Conservation (phyloP, 1,284 basidiomycete genomes). For the Heterobasidion annosum region DNA sequence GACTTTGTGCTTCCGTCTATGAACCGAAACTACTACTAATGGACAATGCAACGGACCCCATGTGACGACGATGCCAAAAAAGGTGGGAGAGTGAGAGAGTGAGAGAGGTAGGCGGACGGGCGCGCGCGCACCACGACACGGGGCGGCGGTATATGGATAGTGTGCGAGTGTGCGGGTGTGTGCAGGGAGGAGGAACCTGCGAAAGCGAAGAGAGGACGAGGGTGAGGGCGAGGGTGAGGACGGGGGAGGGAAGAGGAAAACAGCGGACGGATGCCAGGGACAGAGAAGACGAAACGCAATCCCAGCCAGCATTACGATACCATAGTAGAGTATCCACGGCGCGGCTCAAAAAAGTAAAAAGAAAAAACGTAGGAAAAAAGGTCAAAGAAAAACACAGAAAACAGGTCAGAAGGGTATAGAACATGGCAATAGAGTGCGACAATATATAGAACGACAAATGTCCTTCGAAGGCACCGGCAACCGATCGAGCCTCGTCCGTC, state of each 20-base stretch:
- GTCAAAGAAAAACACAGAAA: background rate
- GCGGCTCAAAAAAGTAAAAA: background rate
- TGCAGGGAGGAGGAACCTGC: background rate
- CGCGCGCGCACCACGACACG: no score
- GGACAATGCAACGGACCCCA: background rate
- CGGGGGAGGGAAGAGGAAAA: background rate
- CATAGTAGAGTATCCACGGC: slow-evolving; percentile 2
- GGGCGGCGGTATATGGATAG: no score
- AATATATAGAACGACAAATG: slow-evolving; percentile 8
- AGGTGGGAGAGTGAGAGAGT: background rate
- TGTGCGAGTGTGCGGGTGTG: background rate
- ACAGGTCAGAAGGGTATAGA: slow-evolving; percentile 9
- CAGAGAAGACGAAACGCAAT: background rate
- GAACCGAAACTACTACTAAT: background rate
- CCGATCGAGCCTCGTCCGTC: background rate
- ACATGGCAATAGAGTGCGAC: background rate
- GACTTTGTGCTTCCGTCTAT: background rate
- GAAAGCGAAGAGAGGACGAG: background rate
- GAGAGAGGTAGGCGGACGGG: no score
- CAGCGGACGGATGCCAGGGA: background rate
- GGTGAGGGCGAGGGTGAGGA: no score
- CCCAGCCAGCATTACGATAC: slow-evolving; percentile 7
- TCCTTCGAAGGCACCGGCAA: background rate
- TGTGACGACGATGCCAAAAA: background rate
- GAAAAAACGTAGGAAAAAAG: background rate